These are phyloP conservation scores for Sicyos baderoa DNA, from an alignment of 306 rosid genomes.

Conservation along the genomic window DNA sequence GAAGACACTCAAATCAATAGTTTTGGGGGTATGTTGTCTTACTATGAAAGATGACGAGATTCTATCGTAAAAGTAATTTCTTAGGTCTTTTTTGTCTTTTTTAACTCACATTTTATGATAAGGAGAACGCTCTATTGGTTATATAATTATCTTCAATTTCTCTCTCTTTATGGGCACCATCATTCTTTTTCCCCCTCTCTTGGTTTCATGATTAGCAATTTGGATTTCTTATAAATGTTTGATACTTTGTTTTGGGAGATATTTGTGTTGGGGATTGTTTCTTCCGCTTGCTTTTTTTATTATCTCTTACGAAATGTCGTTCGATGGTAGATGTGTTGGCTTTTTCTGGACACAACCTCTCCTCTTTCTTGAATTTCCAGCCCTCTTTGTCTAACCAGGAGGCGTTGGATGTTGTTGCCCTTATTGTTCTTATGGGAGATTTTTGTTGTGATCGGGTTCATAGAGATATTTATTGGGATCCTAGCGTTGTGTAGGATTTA, in stretches of 20 bases:
- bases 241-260: not conserved
- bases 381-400: no score
- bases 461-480: no score
- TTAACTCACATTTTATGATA: not conserved
- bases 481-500: no score
- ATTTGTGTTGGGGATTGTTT: no score
- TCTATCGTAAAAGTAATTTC: constrained; percentile 12
- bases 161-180: not conserved
- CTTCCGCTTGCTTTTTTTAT: no score
- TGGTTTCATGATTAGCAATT: not conserved
- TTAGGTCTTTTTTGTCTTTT: not conserved
- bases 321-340: no score
- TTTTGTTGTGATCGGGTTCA: no score
- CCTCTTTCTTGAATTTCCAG: no score
- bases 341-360: no score
- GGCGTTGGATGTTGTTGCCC: no score
- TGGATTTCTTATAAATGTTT: not conserved
- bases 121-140: not conserved
- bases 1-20: constrained; percentile 74
- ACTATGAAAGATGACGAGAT: not conserved
- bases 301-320: no score
- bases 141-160: not conserved
- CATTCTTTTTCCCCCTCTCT: not conserved
- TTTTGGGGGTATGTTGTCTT: constrained; percentile 64
- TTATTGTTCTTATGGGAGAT: no score